Evolutionary conservation across 768 basidiomycete species (phyloP), one percentile per base, ranked within the genome.

Genomic region (Chalciporus piperatus): DNA sequence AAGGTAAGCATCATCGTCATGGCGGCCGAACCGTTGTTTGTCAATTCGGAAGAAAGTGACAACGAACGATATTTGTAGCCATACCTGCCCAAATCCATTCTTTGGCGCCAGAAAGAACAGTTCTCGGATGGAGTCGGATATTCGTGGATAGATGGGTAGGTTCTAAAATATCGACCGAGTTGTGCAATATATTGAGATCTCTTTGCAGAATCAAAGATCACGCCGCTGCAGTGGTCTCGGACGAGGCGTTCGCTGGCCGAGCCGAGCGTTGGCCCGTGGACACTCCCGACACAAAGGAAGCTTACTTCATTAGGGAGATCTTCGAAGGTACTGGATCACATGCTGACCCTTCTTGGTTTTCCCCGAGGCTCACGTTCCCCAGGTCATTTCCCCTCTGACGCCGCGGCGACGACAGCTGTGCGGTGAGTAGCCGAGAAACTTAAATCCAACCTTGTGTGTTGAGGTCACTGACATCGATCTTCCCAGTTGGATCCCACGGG

Each of bases 61-160:
- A 27, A 20, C 40, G 39, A 22, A 37, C 10, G 25, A 33, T 37
- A 28, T 54, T 44, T 55, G 25, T 22, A 92, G 87, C 87, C 92
- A 2, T 99, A 98, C 72, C 83, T 99, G 46, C 97, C 97, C 12
- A 79, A 79, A 50, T 91, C 89, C 14, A 98, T 99, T 62, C 77
- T 99, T 38, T 99, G 97, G 97, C 81, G 97, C 50, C 97, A 99
- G 70, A 99, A 99, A 70, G 97, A 99, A 72, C 95, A 98, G 63
- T 99, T 99, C 75, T 98, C 95, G 2, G 97, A 99, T 63, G 97
- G 97, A 48, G 94, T 97, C 48, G 95, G 96, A 28, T 98, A 97
- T 72, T 95, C 93, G 28, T 98, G 96, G 95, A 98, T 98, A 64
- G 95, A 98, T 62, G 92, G 94, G 89, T 89, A 62, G 39, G 79